Evolutionary conservation across 345 rosid genomes (phyloP).

Genomic region (Physaria fendleri): DNA sequence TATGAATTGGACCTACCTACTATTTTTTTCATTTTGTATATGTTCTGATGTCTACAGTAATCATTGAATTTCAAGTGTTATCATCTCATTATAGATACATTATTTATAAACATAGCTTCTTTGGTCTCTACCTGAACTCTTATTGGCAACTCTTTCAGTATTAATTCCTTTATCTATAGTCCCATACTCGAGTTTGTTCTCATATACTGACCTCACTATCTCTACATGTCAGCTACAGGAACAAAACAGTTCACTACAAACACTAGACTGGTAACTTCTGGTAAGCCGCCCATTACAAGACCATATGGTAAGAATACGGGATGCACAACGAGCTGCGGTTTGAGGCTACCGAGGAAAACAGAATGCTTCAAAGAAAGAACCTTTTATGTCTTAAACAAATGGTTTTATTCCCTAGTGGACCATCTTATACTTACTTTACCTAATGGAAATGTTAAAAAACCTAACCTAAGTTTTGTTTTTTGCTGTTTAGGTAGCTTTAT

Average conservation of each 20-base stretch:
- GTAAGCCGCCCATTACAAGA: too few species aligned
- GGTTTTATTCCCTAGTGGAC: constrained; percentile 20
- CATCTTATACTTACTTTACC: constrained; percentile 17
- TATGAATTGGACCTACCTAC: constrained; percentile 1
- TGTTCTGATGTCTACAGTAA: constrained; percentile 6
- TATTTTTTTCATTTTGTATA: neutral
- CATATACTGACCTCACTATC: neutral
- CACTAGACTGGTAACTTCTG: too few species aligned
- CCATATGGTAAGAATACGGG: too few species aligned
- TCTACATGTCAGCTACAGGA: too few species aligned
- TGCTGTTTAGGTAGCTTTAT: constrained; percentile 14
- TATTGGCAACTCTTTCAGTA: neutral
- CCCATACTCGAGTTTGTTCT: neutral
- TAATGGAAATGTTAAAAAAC: constrained; percentile 14
- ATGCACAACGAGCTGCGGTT: too few species aligned
- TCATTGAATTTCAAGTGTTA: constrained; percentile 16
- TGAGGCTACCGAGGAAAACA: too few species aligned
- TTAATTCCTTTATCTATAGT: neutral
- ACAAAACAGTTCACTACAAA: too few species aligned
- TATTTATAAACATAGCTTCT: constrained; percentile 18
- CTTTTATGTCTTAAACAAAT: constrained; percentile 18
- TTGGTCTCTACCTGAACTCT: constrained; percentile 16
- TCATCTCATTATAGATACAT: constrained; percentile 20
- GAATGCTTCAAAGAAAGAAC: constrained; percentile 18
- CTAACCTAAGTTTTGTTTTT: constrained; percentile 9